A percentile compares a stretch with the other conserved stretches of the same genome.
phyloP scores from a whole-genome alignment of 2,329 filamentous ascomycete genomes.

The Stylonectria norvegica region DNA sequence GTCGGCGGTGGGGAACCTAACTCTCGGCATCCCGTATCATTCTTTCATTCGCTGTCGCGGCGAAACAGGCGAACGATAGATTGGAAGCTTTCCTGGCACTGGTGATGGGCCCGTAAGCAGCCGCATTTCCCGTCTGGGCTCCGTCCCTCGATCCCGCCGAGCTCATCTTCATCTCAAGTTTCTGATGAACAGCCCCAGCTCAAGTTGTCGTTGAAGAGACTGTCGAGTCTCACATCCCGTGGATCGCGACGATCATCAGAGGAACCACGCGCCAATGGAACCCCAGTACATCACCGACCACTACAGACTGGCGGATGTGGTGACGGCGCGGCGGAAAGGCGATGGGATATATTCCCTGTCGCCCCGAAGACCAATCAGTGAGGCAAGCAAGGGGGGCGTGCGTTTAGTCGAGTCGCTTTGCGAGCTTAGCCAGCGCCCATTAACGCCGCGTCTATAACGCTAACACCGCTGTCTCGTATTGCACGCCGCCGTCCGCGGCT shows the following conservation, averaged over 20 bases:
- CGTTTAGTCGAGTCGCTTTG: background rate
- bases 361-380: conserved; percentile 20
- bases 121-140: too few relatives aligned
- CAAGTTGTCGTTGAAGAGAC: background rate
- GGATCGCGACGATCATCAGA: too few relatives aligned
- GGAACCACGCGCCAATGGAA: background rate
- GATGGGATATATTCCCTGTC: conserved; percentile 16
- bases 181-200: too few relatives aligned
- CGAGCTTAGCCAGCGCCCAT: conserved; percentile 17
- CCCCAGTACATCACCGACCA: conserved; percentile 10
- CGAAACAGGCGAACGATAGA: conserved; percentile 1
- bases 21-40: conserved; percentile 10
- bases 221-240: background rate
- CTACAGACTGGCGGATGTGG: conserved; percentile 21
- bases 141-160: too few relatives aligned
- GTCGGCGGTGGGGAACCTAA: too few relatives aligned
- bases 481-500: conserved; percentile 29
- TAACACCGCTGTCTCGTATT: conserved; percentile 29
- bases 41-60: conserved; percentile 21
- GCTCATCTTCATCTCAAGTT: too few relatives aligned
- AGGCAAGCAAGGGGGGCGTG: background rate
- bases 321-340: conserved; percentile 12
- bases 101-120: too few relatives aligned
- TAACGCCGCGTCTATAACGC: conserved; percentile 34
- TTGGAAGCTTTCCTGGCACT: too few relatives aligned